Base-by-base conservation (phyloP, 2,329 filamentous ascomycete genomes). In the Ophiocordyceps australis region DNA sequence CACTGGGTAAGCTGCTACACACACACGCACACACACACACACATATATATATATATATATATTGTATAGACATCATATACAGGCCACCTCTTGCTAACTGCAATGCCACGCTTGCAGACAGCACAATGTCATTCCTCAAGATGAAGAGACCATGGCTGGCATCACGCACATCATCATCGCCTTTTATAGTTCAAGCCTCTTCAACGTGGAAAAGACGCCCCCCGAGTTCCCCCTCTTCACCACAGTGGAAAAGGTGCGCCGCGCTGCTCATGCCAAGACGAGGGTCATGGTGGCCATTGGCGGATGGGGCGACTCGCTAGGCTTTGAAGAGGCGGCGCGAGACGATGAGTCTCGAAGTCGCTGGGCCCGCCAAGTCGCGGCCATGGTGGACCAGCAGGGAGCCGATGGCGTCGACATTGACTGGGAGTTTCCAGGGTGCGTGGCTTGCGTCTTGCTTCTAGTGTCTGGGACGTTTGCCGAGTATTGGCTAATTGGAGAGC, bases 261-360 rank as follows among this genome's bases (percentile, higher is more conserved):
- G 40, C 12, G 49, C 55, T 28, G 69, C 74, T 31, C 46, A 47
- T 6, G 31, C 47, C 0, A 54, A 54, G 15, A 71, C 72, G 13
- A 72, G 75, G 35, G 47, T 82, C 14, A 62, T 75, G 52, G 59
- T 82, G 20, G 74, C 77, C 13, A 68, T 83, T 33, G 77, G 77
- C 9, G 77, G 76, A 27, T 83, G 77, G 76, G 75, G 74, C 0
- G 72, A 80, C 31, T 71, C 63, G 1, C 43, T 46, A 6, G 75
- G 74, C 0, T 82, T 79, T 38, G 59, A 62, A 1, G 44, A 43
- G 8, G 74, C 62, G 0, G 66, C 70, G 2, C 56, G 53, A 26
- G 57, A 58, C 4, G 54, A 62, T 1, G 36, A 46, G 2, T 61
- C 57, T 2, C 62, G 72, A 11, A 52, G 57, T 31, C 50, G 48